These are phyloP conservation scores for Trametes coccinea DNA, from an alignment of 768 basidiomycete genomes.

Conservation along the genomic window DNA sequence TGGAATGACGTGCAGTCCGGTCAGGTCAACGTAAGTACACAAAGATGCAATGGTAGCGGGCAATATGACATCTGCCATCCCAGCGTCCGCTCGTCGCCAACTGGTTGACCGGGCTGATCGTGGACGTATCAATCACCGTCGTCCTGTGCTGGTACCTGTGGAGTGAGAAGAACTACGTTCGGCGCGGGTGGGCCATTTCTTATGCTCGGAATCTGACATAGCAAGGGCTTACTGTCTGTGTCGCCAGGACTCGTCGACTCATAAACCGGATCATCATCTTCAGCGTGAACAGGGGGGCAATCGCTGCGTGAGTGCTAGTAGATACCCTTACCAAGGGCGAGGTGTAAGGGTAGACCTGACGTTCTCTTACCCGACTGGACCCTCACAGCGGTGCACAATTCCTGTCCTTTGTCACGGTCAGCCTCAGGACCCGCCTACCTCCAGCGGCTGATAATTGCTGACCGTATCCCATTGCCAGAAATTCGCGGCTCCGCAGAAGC, in stretches of 20 bases:
- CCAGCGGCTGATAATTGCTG: not conserved
- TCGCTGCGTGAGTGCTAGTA: conserved; percentile 3
- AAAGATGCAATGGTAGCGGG: no score
- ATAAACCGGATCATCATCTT: conserved; percentile 14
- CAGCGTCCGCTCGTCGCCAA: conserved; percentile 4
- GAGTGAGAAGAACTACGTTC: conserved; percentile 6
- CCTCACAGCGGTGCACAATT: not conserved
- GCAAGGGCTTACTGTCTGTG: not conserved
- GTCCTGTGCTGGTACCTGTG: conserved; percentile 15
- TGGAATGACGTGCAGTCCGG: not conserved
- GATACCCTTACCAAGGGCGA: not conserved
- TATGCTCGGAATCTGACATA: not conserved
- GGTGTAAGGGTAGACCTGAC: not conserved
- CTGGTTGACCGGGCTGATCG: conserved; percentile 3
- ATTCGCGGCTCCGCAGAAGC: not conserved
- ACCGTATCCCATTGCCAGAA: not conserved
- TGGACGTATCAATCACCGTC: conserved; percentile 1
- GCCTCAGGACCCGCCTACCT: not conserved
- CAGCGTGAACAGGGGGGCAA: conserved; percentile 9
- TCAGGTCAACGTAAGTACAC: not conserved
- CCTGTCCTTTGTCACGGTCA: conserved; percentile 1
- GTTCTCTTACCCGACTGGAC: not conserved
- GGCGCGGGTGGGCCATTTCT: not conserved
- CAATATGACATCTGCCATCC: no score
- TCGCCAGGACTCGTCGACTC: conserved; percentile 1